Evolutionary conservation across 805 yeast species (phyloP).

Genomic region (Metschnikowia picachoensis): DNA sequence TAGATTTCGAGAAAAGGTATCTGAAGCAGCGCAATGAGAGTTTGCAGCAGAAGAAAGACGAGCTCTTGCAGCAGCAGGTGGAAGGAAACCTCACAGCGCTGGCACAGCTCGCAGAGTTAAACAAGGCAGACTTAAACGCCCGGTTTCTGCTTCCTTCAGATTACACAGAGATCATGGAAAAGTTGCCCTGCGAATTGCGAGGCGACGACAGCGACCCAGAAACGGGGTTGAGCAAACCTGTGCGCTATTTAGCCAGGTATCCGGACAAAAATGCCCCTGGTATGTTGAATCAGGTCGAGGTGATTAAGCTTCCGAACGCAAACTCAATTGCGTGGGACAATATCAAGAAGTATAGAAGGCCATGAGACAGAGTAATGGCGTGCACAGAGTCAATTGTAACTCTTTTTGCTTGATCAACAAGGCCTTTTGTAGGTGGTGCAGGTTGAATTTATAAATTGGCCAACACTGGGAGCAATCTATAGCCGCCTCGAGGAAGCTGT

Average conservation of each 20-base stretch:
- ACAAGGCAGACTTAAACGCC: slow-evolving; percentile 15
- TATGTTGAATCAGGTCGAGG: slow-evolving; percentile 33
- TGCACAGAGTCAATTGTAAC: too few species aligned
- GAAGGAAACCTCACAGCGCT: background rate
- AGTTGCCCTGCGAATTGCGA: slow-evolving; percentile 34
- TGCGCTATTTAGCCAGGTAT: slow-evolving; percentile 29
- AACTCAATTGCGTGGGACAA: slow-evolving; percentile 44
- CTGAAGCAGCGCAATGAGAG: slow-evolving; percentile 17
- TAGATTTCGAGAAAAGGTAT: slow-evolving; percentile 37
- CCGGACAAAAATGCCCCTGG: slow-evolving; percentile 33
- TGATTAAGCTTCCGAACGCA: slow-evolving; percentile 41
- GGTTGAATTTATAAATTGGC: too few species aligned
- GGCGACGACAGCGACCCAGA: slow-evolving; percentile 16
- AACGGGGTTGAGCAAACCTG: slow-evolving; percentile 29
- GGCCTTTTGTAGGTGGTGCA: too few species aligned
- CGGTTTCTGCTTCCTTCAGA: slow-evolving; percentile 34
- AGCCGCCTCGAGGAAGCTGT: too few species aligned
- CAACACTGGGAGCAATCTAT: too few species aligned
- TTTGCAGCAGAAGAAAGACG: slow-evolving; percentile 12
- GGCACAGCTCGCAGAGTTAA: slow-evolving; percentile 12
- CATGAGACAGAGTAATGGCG: too few species aligned
- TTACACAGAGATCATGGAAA: slow-evolving; percentile 29
- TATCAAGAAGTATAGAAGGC: slow-evolving; percentile 27
- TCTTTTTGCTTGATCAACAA: too few species aligned
- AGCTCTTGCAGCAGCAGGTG: slow-evolving; percentile 8